phyloP scores from a whole-genome alignment of 805 yeast species.

The Cyberlindnera euphorbiae region DNA sequence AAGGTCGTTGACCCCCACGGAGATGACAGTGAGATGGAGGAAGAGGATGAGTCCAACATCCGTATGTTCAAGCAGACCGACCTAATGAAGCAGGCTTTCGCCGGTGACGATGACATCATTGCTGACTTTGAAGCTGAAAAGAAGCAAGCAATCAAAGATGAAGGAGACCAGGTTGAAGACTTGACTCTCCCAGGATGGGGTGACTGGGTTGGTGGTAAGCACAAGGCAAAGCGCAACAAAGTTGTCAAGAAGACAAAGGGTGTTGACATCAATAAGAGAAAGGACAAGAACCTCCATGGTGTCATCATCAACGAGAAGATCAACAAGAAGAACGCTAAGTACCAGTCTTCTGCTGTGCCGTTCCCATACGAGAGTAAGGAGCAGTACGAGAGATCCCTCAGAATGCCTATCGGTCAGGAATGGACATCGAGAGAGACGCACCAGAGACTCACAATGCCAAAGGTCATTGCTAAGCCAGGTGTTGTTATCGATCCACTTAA shows the following conservation, averaged over 20 bases:
- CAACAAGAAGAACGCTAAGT: conserved; percentile 80
- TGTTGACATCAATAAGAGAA: conserved; percentile 64
- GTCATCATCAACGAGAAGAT: conserved; percentile 88
- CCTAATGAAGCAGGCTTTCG: conserved; percentile 86
- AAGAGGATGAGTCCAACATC: conserved; percentile 36
- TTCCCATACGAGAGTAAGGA: conserved; percentile 91
- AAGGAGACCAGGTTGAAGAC: conserved; percentile 85
- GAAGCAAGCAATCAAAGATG: conserved; percentile 57
- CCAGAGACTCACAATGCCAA: conserved; percentile 85
- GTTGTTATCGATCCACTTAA: conserved; percentile 86
- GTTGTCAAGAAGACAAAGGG: conserved; percentile 73
- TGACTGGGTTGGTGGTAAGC: conserved; percentile 81
- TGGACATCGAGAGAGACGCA: conserved; percentile 89
- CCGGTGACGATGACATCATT: conserved; percentile 96
- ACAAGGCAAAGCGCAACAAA: conserved; percentile 43
- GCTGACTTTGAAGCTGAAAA: conserved; percentile 75
- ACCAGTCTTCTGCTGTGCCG: conserved; percentile 86
- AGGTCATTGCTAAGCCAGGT: conserved; percentile 82
- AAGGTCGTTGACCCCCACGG: conserved; percentile 45
- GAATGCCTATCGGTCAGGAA: conserved; percentile 96
- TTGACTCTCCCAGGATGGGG: conserved; percentile 97
- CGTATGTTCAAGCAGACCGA: conserved; percentile 74
- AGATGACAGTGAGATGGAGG: conserved; percentile 28
- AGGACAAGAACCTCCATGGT: conserved; percentile 67
- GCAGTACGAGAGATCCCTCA: conserved; percentile 88